These are phyloP conservation scores for Tricholoma matsutake DNA, from an alignment of 768 basidiomycete genomes.

Conservation along the genomic window DNA sequence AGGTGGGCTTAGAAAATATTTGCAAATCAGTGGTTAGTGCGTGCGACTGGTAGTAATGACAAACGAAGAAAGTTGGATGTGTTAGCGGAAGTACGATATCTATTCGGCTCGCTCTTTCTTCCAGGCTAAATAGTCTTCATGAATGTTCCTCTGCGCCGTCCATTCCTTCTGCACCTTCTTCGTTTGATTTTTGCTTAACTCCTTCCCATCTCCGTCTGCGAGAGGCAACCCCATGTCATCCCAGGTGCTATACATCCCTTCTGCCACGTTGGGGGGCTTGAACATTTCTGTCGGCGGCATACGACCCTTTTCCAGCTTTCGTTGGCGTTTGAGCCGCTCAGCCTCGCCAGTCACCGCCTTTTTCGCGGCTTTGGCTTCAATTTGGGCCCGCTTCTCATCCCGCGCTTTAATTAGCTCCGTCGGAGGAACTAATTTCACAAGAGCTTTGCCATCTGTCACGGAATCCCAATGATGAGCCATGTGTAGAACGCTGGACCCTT, in stretches of 20 bases:
- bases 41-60: constrained; percentile 57
- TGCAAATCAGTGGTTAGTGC: constrained; percentile 57
- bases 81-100: constrained; percentile 5
- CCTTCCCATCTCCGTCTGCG: constrained; percentile 81
- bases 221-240: constrained; percentile 81
- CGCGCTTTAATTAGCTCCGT: constrained; percentile 77
- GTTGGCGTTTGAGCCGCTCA: constrained; percentile 63
- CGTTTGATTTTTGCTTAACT: constrained; percentile 72
- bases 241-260: constrained; percentile 80
- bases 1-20: constrained; percentile 72
- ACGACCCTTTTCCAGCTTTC: constrained; percentile 84
- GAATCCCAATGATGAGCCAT: constrained; percentile 2
- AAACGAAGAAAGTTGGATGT: constrained; percentile 7
- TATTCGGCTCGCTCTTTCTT: constrained; percentile 27
- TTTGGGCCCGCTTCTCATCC: constrained; percentile 80
- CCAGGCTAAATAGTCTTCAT: constrained; percentile 70
- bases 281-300: constrained; percentile 75
- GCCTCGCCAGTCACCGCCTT: constrained; percentile 70
- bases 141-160: constrained; percentile 70
- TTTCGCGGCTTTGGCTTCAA: constrained; percentile 73
- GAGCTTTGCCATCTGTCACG: constrained; percentile 80
- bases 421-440: constrained; percentile 88
- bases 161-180: constrained; percentile 81
- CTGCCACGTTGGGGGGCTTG: constrained; percentile 72
- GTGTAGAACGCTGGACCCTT: constrained; percentile 14